A percentile compares a stretch with the other conserved stretches of the same genome.
Evolutionary conservation across 129 eudicot genomes (phyloP).

Genomic region (Saposhnikovia divaricata): DNA sequence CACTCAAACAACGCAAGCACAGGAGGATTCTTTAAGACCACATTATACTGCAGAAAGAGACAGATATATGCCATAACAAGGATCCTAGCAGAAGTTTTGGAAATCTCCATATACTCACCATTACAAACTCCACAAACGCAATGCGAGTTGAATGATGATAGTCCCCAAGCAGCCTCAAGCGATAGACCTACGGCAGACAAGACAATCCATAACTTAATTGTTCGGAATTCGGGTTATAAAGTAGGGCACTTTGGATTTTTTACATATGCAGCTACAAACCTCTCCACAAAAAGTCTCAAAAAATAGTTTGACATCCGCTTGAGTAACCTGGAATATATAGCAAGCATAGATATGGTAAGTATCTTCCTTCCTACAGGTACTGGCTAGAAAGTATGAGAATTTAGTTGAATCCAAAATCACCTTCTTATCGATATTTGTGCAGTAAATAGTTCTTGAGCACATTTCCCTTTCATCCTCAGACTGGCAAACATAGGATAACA

Average conservation of each 20-base stretch:
- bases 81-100: neutral
- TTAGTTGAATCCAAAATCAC: conserved; percentile 16
- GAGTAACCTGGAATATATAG: conserved; percentile 56
- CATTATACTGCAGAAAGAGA: neutral
- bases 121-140: conserved; percentile 93
- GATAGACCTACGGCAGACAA: conserved; percentile 35
- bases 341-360: neutral
- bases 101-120: conserved; percentile 37
- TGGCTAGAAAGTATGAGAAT: neutral
- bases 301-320: conserved; percentile 80
- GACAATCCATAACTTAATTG: neutral
- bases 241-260: neutral
- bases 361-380: neutral
- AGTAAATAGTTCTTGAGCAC: conserved; percentile 91
- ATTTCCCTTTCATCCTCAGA: conserved; percentile 97
- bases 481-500: conserved; percentile 15
- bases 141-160: conserved; percentile 88
- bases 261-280: conserved; percentile 31
- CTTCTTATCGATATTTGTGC: conserved; percentile 94
- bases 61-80: neutral
- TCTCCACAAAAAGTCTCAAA: conserved; percentile 85
- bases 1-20: neutral
- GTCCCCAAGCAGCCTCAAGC: conserved; percentile 93
- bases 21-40: neutral
- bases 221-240: neutral